These are phyloP conservation scores for Colletotrichum australisinense DNA, from an alignment of 2,329 filamentous ascomycete species.

Conservation along the genomic window DNA sequence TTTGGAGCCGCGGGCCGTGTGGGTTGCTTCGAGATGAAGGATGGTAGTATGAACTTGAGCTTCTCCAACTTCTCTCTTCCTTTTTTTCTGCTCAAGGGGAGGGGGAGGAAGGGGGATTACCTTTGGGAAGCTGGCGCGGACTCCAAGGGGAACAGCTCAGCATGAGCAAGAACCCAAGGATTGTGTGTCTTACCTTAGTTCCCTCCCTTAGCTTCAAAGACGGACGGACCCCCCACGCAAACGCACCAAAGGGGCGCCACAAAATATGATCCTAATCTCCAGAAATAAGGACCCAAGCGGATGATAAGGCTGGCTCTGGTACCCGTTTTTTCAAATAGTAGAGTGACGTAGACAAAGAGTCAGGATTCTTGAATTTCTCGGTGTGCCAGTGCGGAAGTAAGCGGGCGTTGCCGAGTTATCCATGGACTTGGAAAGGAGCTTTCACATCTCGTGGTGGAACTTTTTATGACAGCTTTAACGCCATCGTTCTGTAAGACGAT, in stretches of 20 bases:
- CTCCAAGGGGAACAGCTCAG: slow-evolving; percentile 13
- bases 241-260: slow-evolving; percentile 26
- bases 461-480: no score
- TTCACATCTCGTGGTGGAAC: neutral
- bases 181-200: slow-evolving; percentile 20
- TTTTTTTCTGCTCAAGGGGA: neutral
- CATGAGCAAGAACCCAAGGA: slow-evolving; percentile 4
- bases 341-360: neutral
- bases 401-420: neutral
- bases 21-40: neutral
- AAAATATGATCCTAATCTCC: slow-evolving; percentile 26
- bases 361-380: neutral
- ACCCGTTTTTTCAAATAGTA: neutral
- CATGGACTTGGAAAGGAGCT: neutral
- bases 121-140: neutral
- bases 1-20: neutral
- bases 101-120: neutral
- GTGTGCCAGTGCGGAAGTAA: neutral
- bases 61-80: neutral
- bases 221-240: slow-evolving; percentile 10
- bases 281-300: neutral
- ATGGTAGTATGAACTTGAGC: neutral
- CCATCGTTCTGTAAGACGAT: no score
- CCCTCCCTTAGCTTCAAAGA: slow-evolving; percentile 30
- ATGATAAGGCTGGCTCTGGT: neutral